phyloP scores from a whole-genome alignment of 352 stramenopile genomes.

The Blastocystis hominis region DNA sequence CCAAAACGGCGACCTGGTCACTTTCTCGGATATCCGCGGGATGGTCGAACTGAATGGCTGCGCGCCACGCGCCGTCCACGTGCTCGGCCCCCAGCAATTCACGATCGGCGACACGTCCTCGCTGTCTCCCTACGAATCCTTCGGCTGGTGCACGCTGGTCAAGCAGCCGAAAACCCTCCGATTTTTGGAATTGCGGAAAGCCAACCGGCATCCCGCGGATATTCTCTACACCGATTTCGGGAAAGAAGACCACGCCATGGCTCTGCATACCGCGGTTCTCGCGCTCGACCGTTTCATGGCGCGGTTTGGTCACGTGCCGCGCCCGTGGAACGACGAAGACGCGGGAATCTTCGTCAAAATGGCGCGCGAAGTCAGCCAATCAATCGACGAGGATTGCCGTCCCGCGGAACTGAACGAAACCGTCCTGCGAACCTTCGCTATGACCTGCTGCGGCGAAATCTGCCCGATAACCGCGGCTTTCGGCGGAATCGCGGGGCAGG shows the following conservation, averaged over 20 bases:
- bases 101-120: constrained; percentile 77
- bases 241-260: constrained; percentile 82
- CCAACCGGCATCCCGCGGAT: constrained; percentile 77
- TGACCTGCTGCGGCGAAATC: constrained; percentile 74
- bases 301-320: constrained; percentile 70
- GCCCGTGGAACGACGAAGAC: constrained; percentile 75
- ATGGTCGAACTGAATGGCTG: constrained; percentile 72
- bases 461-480: constrained; percentile 89
- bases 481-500: constrained; percentile 89
- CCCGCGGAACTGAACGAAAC: constrained; percentile 44
- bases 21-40: constrained; percentile 84
- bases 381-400: constrained; percentile 66
- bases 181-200: constrained; percentile 78
- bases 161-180: constrained; percentile 84
- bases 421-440: constrained; percentile 30
- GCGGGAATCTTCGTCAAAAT: constrained; percentile 76
- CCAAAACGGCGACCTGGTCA: constrained; percentile 87
- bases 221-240: constrained; percentile 93
- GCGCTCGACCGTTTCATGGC: constrained; percentile 75
- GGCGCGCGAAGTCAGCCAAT: constrained; percentile 70
- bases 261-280: constrained; percentile 79
- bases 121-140: constrained; percentile 67
- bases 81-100: constrained; percentile 87
- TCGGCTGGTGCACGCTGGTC: constrained; percentile 82
- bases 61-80: constrained; percentile 66